Evolutionary conservation across 164 flowering plant genomes (phyloP), one percentile per base, ranked within the genome.

Genomic region (Aristolochia contorta): DNA sequence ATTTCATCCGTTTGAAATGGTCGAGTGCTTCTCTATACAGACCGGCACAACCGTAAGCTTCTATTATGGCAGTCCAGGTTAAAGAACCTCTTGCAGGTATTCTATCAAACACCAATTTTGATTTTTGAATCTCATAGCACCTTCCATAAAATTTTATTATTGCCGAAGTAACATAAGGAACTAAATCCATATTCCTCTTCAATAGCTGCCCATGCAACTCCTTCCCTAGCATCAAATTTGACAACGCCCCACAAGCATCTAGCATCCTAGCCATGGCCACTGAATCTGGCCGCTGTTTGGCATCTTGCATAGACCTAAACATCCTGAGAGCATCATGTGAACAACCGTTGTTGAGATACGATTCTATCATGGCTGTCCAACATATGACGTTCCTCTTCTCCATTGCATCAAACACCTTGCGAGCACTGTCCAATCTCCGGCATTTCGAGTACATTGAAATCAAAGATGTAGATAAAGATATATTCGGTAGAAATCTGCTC

Each of bases 321-420:
- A 84, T 74, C 23, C 56, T 65, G 47, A 84, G 56, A 24, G 91
- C 93, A 60, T 81, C 84, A 67, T 69, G 5, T 12, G 69, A 60
- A 51, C 62, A 48, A n/a, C 71, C 78, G 59, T 74, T 75, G 54
- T 77, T 83, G 55, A 76, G 58, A 24, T 60, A 80, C 0, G 93
- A 79, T 57, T 85, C 96, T 43, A 89, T 81, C 90, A 89, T 89
- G 6, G 91, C 93, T 1, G 96, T 92, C 96, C 96, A 89, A 2
- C 86, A 65, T 19, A 81, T 84, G 30, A 89, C 89, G 68, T 87
- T 92, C 71, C 75, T 82, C 56, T 48, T 61, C 67, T 81, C 86
- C 79, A 78, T 63, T 7, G 65, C 58, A 54, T 85, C 68, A 71
- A 92, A 89, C 59, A 89, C 63, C 57, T 71, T 85, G 53, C 54